Percentiles rank a stretch among this genome's conserved stretches.
Evolutionary conservation across 768 basidiomycete species (phyloP).

Genomic region (Chalciporus sphaerocephalus): DNA sequence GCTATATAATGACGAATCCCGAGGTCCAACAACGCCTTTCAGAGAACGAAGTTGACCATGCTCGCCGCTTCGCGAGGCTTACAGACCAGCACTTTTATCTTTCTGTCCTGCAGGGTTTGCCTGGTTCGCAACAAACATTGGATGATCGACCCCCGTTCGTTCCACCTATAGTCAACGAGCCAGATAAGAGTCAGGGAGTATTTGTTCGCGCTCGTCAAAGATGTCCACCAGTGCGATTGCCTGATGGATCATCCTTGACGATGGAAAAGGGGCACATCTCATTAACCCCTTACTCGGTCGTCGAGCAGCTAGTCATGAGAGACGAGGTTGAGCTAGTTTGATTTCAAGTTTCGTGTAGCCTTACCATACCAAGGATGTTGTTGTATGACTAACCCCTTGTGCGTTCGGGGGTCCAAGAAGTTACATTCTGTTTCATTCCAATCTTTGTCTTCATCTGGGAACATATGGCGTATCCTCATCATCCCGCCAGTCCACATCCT

Average conservation of each 20-base stretch:
- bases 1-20: slow-evolving; percentile 67
- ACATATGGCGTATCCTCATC: slow-evolving; percentile 43
- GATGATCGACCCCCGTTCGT: slow-evolving; percentile 71
- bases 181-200: slow-evolving; percentile 72
- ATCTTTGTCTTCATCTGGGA: slow-evolving; percentile 28
- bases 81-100: slow-evolving; percentile 73
- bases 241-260: slow-evolving; percentile 66
- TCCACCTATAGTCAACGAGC: slow-evolving; percentile 80
- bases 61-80: slow-evolving; percentile 69
- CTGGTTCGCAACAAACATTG: slow-evolving; percentile 68
- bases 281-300: slow-evolving; percentile 67
- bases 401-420: background rate
- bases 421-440: background rate
- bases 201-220: slow-evolving; percentile 73
- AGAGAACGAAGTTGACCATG: slow-evolving; percentile 76
- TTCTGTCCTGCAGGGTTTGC: slow-evolving; percentile 81
- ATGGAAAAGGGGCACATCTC: slow-evolving; percentile 82
- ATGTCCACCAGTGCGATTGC: slow-evolving; percentile 64
- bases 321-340: slow-evolving; percentile 78
- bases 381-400: slow-evolving; percentile 11
- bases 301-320: slow-evolving; percentile 67
- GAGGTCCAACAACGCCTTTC: slow-evolving; percentile 77
- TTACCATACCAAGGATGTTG: slow-evolving; percentile 6
- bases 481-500: slow-evolving; percentile 41
- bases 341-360: slow-evolving; percentile 21